A percentile compares a stretch with the other conserved stretches of the same genome.
phyloP scores from a whole-genome alignment of 495 filamentous ascomycete genomes.

The Penicillium crystallinum region DNA sequence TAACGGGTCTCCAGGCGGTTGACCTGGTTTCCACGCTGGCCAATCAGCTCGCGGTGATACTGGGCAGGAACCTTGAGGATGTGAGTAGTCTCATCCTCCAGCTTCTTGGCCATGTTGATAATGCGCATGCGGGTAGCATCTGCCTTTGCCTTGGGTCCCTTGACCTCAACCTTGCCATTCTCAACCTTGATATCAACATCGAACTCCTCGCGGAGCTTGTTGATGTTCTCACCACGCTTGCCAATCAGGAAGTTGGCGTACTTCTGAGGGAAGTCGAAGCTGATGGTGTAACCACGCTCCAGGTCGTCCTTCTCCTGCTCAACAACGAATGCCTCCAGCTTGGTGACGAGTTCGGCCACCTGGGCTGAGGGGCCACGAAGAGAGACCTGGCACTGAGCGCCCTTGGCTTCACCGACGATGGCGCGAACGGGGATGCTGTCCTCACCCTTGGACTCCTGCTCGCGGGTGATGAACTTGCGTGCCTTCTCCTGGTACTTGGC shows the following conservation, averaged over 20 bases:
- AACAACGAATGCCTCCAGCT: conserved; percentile 69
- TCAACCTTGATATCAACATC: conserved; percentile 94
- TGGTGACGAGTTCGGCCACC: conserved; percentile 64
- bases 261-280: conserved; percentile 91
- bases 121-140: conserved; percentile 78
- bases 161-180: conserved; percentile 64
- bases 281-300: conserved; percentile 76
- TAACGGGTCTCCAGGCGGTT: conserved; percentile 76
- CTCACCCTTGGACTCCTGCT: conserved; percentile 61
- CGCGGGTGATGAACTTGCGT: conserved; percentile 66
- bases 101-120: conserved; percentile 64
- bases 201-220: conserved; percentile 90
- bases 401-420: conserved; percentile 40
- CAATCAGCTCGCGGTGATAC: conserved; percentile 73
- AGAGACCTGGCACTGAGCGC: conserved; percentile 50
- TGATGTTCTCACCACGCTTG: conserved; percentile 86
- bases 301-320: conserved; percentile 82
- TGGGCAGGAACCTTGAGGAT: conserved; percentile 82
- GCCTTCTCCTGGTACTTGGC: conserved; percentile 79
- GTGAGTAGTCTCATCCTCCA: conserved; percentile 83
- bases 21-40: conserved; percentile 58
- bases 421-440: conserved; percentile 71
- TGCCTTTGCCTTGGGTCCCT: conserved; percentile 72
- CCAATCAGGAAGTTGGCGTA: conserved; percentile 92
- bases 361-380: conserved; percentile 69